Evolutionary conservation across 257 asterid genomes (phyloP).

Genomic region (Solanum clarkiae): DNA sequence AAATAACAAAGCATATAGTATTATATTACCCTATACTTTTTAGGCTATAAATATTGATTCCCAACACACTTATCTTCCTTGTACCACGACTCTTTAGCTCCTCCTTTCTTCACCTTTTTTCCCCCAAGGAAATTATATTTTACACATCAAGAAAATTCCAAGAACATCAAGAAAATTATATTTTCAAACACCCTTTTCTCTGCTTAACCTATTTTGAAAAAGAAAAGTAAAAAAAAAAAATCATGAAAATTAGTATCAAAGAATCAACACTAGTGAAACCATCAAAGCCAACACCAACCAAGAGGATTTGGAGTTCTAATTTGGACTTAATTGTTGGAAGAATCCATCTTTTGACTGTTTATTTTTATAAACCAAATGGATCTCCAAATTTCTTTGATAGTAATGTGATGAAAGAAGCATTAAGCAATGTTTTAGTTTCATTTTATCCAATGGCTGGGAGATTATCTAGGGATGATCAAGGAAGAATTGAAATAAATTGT

Average conservation of each 20-base stretch:
- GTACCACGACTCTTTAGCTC: neutral
- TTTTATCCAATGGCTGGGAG: constrained; percentile 42
- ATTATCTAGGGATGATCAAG: constrained; percentile 16
- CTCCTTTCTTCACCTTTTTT: neutral
- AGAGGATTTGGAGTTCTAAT: constrained; percentile 24
- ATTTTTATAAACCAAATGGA: constrained; percentile 21
- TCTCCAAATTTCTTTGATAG: constrained; percentile 20
- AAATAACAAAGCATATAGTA: neutral
- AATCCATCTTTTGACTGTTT: constrained; percentile 21
- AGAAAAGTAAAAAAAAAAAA: neutral
- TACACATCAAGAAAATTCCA: neutral
- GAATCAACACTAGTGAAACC: constrained; percentile 15
- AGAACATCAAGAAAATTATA: neutral
- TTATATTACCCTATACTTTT: neutral
- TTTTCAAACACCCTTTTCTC: neutral
- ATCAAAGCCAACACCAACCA: constrained; percentile 12
- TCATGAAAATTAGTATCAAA: constrained; percentile 10
- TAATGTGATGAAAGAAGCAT: constrained; percentile 16
- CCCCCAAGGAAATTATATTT: neutral
- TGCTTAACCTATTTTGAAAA: neutral
- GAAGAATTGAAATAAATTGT: constrained; percentile 31
- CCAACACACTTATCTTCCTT: neutral
- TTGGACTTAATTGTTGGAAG: constrained; percentile 23
- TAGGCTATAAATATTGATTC: neutral
- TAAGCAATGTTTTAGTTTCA: constrained; percentile 21